Evolutionary conservation across 140 eudicot species (phyloP), one percentile per base, ranked within the genome.

Genomic region (Cichorium intybus): DNA sequence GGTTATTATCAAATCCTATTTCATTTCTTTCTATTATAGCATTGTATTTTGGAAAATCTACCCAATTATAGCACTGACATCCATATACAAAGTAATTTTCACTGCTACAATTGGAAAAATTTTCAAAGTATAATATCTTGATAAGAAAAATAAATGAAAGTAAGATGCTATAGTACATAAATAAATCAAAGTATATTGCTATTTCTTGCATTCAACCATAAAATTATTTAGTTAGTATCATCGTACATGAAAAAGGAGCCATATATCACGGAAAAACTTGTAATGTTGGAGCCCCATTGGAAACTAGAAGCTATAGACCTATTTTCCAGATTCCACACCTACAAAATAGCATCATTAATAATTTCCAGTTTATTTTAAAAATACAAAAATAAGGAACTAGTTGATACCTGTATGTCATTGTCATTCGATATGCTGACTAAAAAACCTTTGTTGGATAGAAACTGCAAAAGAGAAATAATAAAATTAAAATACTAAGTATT

Each of bases 251-350:
- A 88, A 56, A 60, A 63, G 76, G 99, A 87, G 71, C 93, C 95
- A 52, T 62, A 27, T 70, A 93, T 70, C 50, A 85, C 81, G 47
- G 95, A 84, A 74, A 88, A 88, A 77, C 95, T 89, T 62, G 97
- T 85, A 74, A 93, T 81, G 69, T 79, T 93, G 64, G 88, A 83
- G 65, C 79, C 84, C 99, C 99, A 93, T 64, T 83, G 99, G 67
- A 85, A 75, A 74, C 74, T 81, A 55, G 84, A 81, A 53, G 80
- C 82, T 62, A 88, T 81, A 63, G 80, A 85, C 75, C 95, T 83
- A 67, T 53, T 70, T 81, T 84, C 85, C 58, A 88, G 77, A 81
- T 78, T 70, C 99, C 99, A 88, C 64, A 93, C 93, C 99, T 93
- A 80, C 49, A 80, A 71, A 34, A 11, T 47, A 62, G 56, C 47